Percentiles rank a stretch among this genome's conserved stretches.
Evolutionary conservation across 306 rosid genomes (phyloP).

Genomic region (Vigna radiata): DNA sequence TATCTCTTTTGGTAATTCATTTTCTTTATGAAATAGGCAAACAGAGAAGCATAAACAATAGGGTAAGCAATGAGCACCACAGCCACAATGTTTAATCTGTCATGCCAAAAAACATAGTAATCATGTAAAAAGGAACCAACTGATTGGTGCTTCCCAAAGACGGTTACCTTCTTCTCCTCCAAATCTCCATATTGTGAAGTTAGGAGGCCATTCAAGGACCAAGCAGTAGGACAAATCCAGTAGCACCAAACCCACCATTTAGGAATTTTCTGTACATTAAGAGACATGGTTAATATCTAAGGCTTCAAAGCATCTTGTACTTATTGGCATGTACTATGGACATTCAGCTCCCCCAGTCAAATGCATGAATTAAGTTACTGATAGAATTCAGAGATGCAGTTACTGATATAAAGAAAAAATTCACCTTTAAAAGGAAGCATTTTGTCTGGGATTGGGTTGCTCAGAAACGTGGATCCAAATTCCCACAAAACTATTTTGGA

Average conservation of each 20-base stretch:
- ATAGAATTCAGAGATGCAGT: slow-evolving; percentile 9
- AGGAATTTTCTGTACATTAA: slow-evolving; percentile 76
- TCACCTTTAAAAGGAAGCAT: not conserved
- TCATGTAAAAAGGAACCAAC: slow-evolving; percentile 63
- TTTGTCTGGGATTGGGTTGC: not conserved
- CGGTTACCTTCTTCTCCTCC: slow-evolving; percentile 46
- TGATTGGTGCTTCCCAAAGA: slow-evolving; percentile 67
- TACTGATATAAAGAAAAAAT: not conserved
- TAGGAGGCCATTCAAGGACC: slow-evolving; percentile 79
- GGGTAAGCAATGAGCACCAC: slow-evolving; percentile 74
- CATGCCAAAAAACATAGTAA: slow-evolving; percentile 68
- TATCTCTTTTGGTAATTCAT: slow-evolving; percentile 71
- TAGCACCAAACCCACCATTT: slow-evolving; percentile 91
- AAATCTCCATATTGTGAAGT: slow-evolving; percentile 82
- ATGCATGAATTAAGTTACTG: slow-evolving; percentile 15
- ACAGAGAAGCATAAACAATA: slow-evolving; percentile 61
- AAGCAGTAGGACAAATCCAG: slow-evolving; percentile 82
- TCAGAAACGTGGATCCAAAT: slow-evolving; percentile 6
- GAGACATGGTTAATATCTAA: slow-evolving; percentile 19
- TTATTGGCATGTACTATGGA: not conserved
- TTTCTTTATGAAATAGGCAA: slow-evolving; percentile 76
- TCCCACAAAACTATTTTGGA: not conserved
- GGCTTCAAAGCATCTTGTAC: slow-evolving; percentile 17
- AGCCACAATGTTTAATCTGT: slow-evolving; percentile 65
- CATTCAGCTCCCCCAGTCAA: slow-evolving; percentile 10